Percentiles rank a stretch among this genome's conserved stretches.
Evolutionary conservation across 768 basidiomycete species (phyloP).

Genomic region (Cyathus striatus): DNA sequence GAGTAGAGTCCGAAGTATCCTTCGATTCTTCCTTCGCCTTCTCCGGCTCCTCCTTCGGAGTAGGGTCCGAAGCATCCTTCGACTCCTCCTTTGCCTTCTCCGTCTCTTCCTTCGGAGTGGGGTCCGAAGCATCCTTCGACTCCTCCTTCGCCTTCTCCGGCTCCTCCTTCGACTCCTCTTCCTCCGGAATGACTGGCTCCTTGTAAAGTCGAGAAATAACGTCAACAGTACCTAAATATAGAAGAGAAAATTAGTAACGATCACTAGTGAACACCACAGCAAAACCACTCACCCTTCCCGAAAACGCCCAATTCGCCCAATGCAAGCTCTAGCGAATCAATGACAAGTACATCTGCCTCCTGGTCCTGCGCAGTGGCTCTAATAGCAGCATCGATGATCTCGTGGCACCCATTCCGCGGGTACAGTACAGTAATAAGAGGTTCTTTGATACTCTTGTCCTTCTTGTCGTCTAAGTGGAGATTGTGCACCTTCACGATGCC

Average conservation of each 20-base stretch:
- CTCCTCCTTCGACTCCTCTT: neutral
- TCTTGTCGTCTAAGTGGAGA: neutral
- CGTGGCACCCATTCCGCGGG: constrained; percentile 3
- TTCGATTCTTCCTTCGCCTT: too few relatives aligned
- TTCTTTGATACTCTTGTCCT: neutral
- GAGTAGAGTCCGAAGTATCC: too few relatives aligned
- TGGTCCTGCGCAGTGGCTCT: constrained; percentile 3
- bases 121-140: neutral
- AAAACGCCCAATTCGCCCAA: constrained; percentile 6
- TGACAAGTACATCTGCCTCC: constrained; percentile 7
- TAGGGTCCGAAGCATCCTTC: too few relatives aligned
- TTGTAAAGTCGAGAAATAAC: neutral
- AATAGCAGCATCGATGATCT: constrained; percentile 7
- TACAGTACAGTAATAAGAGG: neutral
- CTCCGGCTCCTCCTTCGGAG: too few relatives aligned
- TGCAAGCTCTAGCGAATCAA: constrained; percentile 11
- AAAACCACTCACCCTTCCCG: constrained; percentile 9
- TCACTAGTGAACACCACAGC: too few relatives aligned
- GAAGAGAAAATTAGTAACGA: too few relatives aligned
- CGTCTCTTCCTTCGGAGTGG: neutral
- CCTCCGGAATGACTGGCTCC: neutral
- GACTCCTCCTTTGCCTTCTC: neutral
- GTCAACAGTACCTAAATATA: neutral
- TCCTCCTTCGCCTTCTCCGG: neutral
- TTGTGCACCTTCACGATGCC: neutral